phyloP scores from a whole-genome alignment of 73 alveolate genomes.

The Stentor roeselii region DNA sequence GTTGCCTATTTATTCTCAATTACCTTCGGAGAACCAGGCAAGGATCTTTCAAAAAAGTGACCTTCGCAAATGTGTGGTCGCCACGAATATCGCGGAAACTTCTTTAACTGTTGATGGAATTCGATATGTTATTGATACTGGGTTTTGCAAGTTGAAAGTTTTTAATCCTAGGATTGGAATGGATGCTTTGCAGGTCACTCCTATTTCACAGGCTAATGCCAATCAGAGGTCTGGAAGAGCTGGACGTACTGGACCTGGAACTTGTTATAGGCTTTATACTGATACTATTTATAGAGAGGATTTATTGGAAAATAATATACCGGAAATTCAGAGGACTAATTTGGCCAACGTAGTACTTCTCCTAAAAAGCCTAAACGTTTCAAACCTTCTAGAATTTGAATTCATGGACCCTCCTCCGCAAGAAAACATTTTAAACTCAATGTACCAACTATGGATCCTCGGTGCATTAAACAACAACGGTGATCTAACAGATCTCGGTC shows the following conservation, averaged over 20 bases:
- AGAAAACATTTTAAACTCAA: conserved; percentile 98
- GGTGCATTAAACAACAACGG: conserved; percentile 99
- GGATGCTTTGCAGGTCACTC: conserved; percentile 99
- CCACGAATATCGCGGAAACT: conserved; percentile 99
- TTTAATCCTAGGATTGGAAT: conserved; percentile 99
- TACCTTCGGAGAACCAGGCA: conserved; percentile 99
- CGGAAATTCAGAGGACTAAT: conserved; percentile 99
- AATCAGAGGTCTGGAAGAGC: conserved; percentile 97
- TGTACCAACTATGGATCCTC: conserved; percentile 99
- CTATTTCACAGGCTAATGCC: conserved; percentile 99
- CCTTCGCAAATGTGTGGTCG: conserved; percentile 96
- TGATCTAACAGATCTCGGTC: conserved; percentile 96
- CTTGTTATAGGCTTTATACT: conserved; percentile 93
- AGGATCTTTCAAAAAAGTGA: conserved; percentile 97
- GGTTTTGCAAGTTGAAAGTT: conserved; percentile 97
- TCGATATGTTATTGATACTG: conserved; percentile 99
- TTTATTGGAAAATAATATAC: conserved; percentile 98
- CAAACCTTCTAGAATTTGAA: conserved; percentile 96
- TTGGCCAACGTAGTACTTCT: conserved; percentile 99
- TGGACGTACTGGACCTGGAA: conserved; percentile 99
- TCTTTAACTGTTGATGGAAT: conserved; percentile 99
- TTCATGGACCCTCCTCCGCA: conserved; percentile 99
- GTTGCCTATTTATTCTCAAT: conserved; percentile 98
- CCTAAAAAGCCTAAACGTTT: conserved; percentile 91
- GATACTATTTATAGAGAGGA: conserved; percentile 90